Evolutionary conservation across 768 basidiomycete genomes (phyloP), one percentile per base, ranked within the genome.

Genomic region (Galerina marginata): DNA sequence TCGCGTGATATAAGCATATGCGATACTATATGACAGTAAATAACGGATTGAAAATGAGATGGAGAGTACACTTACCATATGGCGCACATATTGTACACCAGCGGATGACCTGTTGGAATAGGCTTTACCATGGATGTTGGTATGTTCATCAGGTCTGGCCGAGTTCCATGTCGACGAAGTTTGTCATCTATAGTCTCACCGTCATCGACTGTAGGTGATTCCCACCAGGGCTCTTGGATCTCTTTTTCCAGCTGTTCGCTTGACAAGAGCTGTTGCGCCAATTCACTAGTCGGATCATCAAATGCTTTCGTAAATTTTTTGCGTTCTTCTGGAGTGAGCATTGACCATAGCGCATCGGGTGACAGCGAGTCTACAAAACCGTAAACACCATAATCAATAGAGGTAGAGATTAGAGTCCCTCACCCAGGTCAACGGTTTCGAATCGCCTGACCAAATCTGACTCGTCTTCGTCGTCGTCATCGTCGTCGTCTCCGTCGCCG

Each of bases 141-240:
- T 15, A 89, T 71, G 6, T 55, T 43, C 61, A 89, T 82, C 45
- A 80, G 67, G 3, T 71, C 58, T 23, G 86, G 87, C 48, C 70
- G 74, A 11, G 60, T 20, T 3, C 82, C 81, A 65, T 77, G 74
- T 23, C 67, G 70, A 26, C 39, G 50, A 58, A 16, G 10, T 14
- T 36, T 20, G 29, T 52, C 56, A 48, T 29, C 44, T 40, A 33
- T 43, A 23, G 15, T 16, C 46, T 42, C 52, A 43, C 46, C 52
- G 20, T 68, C 65, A 52, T 55, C 64, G n/a, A 46, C 59, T 37
- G 56, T 43, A 43, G 58, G 52, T 16, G 67, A 74, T 56, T 87
- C 81, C 92, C 93, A 95, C 93, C 93, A 95, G 5, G 93, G 92
- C 4, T 77, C 74, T 4, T 74, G 73, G 20, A 73, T 78, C n/a